Conservation (phyloP, 1,284 basidiomycete genomes). For the Pseudozyma sp. region DNA sequence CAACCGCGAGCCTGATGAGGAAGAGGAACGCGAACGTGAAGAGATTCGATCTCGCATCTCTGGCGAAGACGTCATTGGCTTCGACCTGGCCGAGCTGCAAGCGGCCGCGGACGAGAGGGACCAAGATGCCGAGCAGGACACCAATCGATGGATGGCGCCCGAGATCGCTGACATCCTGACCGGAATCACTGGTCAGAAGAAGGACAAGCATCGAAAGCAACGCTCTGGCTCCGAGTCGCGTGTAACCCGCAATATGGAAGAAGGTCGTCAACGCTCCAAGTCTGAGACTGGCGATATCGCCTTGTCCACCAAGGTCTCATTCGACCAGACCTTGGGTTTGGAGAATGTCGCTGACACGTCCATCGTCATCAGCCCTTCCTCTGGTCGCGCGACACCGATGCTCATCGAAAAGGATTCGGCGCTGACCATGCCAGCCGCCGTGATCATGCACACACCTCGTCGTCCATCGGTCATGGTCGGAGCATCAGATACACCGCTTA, state of each 20-base stretch:
- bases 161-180: conserved; percentile 47
- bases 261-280: conserved; percentile 17
- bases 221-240: conserved; percentile 10
- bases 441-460: conserved; percentile 36
- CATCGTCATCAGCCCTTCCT: conserved; percentile 3
- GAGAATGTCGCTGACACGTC: conserved; percentile 13
- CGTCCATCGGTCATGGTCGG: conserved; percentile 5
- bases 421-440: conserved; percentile 23
- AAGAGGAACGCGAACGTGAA: conserved; percentile 47
- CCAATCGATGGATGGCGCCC: conserved; percentile 52
- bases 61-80: conserved; percentile 41
- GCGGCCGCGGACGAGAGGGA: conserved; percentile 34
- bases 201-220: conserved; percentile 33
- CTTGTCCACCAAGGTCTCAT: conserved; percentile 17
- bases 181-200: conserved; percentile 34
- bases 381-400: neutral
- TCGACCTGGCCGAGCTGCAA: conserved; percentile 39
- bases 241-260: conserved; percentile 13
- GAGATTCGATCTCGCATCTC: conserved; percentile 47
- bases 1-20: conserved; percentile 54
- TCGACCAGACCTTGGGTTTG: conserved; percentile 10
- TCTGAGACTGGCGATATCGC: conserved; percentile 18
- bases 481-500: conserved; percentile 2
- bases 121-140: conserved; percentile 24
- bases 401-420: conserved; percentile 25